Evolutionary conservation across 1,139 yeast genomes (phyloP).

Genomic region (Yamadazyma diddensiae): DNA sequence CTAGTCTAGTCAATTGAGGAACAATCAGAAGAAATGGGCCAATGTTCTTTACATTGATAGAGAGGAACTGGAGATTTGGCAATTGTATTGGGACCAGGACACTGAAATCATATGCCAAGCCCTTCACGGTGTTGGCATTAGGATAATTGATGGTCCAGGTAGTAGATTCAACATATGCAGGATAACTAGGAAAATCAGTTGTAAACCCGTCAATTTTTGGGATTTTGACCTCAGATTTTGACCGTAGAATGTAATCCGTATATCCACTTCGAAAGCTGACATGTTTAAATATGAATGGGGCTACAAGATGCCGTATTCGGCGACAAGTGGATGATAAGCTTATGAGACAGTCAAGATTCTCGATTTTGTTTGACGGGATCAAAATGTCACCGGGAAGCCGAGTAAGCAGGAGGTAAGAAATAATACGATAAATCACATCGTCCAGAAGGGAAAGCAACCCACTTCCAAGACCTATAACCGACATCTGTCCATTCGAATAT

Average conservation of each 20-base stretch:
- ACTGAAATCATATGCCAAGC: slow-evolving; percentile 17
- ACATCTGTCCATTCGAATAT: too few species aligned
- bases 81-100: neutral
- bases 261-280: neutral
- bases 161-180: neutral
- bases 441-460: too few species aligned
- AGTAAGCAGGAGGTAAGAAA: too few species aligned
- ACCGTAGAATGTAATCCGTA: neutral
- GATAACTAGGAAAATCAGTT: neutral
- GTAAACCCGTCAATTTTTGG: neutral
- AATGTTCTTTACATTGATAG: slow-evolving; percentile 21
- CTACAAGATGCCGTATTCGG: slow-evolving; percentile 15
- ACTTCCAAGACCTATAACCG: too few species aligned
- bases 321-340: slow-evolving; percentile 27
- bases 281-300: neutral
- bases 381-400: too few species aligned
- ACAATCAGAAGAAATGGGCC: slow-evolving; percentile 7
- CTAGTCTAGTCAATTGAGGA: slow-evolving; percentile 19
- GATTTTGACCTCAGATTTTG: neutral
- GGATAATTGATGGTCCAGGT: slow-evolving; percentile 15
- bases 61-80: slow-evolving; percentile 12
- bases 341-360: too few species aligned
- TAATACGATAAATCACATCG: too few species aligned
- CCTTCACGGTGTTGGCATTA: slow-evolving; percentile 18
- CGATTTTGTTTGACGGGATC: too few species aligned